Base-by-base conservation (phyloP, 148 eudicot genomes). In the Rhododendron mucronatum region DNA sequence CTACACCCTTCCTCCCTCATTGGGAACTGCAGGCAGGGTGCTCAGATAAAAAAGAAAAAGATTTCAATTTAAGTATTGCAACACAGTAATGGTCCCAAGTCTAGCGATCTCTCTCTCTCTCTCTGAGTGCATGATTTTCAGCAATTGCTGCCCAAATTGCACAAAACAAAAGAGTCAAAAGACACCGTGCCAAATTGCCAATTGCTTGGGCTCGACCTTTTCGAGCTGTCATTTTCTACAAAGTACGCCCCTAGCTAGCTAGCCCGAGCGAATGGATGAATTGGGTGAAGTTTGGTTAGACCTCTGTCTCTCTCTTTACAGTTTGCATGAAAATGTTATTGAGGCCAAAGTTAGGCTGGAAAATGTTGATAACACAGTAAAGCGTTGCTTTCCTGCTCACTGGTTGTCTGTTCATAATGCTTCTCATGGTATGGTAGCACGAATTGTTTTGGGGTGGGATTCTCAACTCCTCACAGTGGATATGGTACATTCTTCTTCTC, bases 21-120 rank as follows among this genome's bases (percentile, higher is more conserved):
- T 53, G 87, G 88, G 87, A 83, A 85, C 81, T n/a, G 85, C 86
- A 87, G 84, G 67, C 28, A 71, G 80, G 59, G 30, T 26, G 82
- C 78, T 76, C 88, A 86, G 48, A 69, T 35, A 5, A 86, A 5
- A 86, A 50, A 45, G 47, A 65, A 67, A 79, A 39, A 35, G 37
- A 8, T 33, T 41, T 37, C 11, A 21, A n/a, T 67, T 8, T 67
- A 26, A 11, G 39, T 59, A 59, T 82, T 35, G 21, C 1, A 41
- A 41, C 50, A 47, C 35, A 67, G 39, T 61, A 45, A 83, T 67
- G 78, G 85, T 83, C 84, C 55, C 77, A 63, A 12, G 5, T 61
- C 35, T 81, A 83, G 77, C 53, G 53, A 3, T 53, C 73, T 44
- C 75, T 69, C 26, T 21, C 73, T 65, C 73, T 65, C 73, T 65